phyloP scores from a whole-genome alignment of 2,329 filamentous ascomycete species.

The Tolypocladium nubicola region DNA sequence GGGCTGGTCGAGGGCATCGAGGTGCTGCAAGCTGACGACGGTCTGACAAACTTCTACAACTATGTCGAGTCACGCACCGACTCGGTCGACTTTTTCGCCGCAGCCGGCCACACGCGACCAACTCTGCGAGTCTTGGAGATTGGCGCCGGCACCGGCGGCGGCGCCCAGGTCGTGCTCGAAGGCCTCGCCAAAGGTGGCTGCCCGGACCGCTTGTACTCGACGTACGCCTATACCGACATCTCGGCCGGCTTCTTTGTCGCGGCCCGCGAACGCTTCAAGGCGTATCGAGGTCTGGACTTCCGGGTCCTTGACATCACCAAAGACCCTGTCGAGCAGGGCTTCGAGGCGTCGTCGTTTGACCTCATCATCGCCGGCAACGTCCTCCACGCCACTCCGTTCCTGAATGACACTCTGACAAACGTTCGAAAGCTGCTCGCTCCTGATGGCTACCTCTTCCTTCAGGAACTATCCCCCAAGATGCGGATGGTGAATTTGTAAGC shows the following conservation, averaged over 20 bases:
- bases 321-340: constrained; percentile 3
- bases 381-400: neutral
- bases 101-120: too few species aligned
- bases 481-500: too few species aligned
- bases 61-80: too few species aligned
- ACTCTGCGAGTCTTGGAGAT: too few species aligned
- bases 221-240: constrained; percentile 14
- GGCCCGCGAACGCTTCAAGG: constrained; percentile 11
- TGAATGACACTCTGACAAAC: neutral
- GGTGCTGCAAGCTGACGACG: too few species aligned
- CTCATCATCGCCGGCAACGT: constrained; percentile 3
- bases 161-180: constrained; percentile 10
- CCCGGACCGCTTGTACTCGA: constrained; percentile 1
- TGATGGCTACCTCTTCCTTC: neutral
- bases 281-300: constrained; percentile 3
- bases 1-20: too few species aligned
- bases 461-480: too few species aligned
- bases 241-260: constrained; percentile 10
- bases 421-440: neutral
- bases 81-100: too few species aligned
- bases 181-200: neutral
- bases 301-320: constrained; percentile 13
- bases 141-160: neutral
- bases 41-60: too few species aligned
- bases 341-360: constrained; percentile 2